Conservation (phyloP, 164 flowering plant genomes). For the Platanus orientalis region DNA sequence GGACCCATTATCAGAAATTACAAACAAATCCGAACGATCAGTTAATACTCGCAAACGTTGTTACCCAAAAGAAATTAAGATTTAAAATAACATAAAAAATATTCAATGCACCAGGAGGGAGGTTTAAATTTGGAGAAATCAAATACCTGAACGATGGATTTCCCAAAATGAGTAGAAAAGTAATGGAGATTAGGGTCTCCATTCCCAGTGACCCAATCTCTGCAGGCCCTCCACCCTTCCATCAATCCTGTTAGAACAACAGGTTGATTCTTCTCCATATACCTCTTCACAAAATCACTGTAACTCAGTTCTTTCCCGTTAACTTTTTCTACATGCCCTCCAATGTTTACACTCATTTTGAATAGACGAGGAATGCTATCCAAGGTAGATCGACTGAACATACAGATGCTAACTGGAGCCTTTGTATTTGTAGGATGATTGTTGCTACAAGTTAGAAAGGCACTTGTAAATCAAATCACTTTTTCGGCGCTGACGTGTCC, state of each 20-base stretch:
- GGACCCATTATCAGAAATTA: neutral
- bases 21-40: neutral
- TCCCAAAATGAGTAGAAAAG: constrained; percentile 66
- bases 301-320: constrained; percentile 65
- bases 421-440: no score
- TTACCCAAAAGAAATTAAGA: no score
- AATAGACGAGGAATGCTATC: no score
- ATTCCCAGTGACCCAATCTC: constrained; percentile 65
- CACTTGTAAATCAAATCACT: no score
- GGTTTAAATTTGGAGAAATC: no score
- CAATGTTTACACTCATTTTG: constrained; percentile 57
- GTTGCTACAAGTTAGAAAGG: no score
- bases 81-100: no score
- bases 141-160: constrained; percentile 75
- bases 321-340: constrained; percentile 62
- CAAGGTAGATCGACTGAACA: no score
- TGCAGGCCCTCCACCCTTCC: constrained; percentile 83
- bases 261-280: constrained; percentile 60
- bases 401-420: no score
- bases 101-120: no score
- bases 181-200: constrained; percentile 71
- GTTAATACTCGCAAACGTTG: neutral
- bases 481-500: no score
- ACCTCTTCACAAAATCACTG: constrained; percentile 55
- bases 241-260: constrained; percentile 74